Evolutionary conservation across 345 rosid species (phyloP), one percentile per base, ranked within the genome.

Genomic region (Erysimum cheiranthoides): DNA sequence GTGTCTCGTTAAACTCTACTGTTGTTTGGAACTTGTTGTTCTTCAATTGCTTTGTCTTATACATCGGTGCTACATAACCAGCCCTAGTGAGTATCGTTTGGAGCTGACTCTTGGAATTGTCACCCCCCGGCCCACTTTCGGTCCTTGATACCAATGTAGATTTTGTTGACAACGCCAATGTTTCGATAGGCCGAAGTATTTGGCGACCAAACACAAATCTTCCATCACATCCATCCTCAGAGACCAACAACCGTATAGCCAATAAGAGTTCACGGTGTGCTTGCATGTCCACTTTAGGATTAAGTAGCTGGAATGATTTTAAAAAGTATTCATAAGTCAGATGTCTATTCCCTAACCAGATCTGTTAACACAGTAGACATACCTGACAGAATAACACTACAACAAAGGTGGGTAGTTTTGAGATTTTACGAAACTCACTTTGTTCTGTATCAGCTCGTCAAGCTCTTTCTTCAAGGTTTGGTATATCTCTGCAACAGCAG

Each of bases 101-200:
- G 70, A 94, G 97, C 84, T 86, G 92, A 75, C 92, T 84, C 83
- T 94, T 94, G 6, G 95, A 75, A 79, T 89, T 94, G 82, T 94
- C 95, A 59, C 97, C 97, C 42, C 95, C 97, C 0, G 93, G 93
- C 62, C 96, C 96, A 71, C 89, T 92, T 40, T 86, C 91, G 3
- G 73, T 74, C 82, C 88, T 85, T 66, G 89, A 78, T 75, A 78
- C 62, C 68, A 65, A 35, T 53, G 79, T 30, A 35, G 86, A 82
- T 61, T 84, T 80, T 59, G 73, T 74, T 68, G 71, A 43, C 63
- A 65, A 56, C 25, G 73, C 80, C 3, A 86, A 47, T 12, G 66
- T 64, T 78, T 59, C 86, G 47, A 78, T 51, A 13, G 79, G 68
- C 65, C 52, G 53, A 30, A 81, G 80, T 35, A 76, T 79, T 60